Conservation (phyloP, 129 eudicot species). For the Tagetes patula region DNA sequence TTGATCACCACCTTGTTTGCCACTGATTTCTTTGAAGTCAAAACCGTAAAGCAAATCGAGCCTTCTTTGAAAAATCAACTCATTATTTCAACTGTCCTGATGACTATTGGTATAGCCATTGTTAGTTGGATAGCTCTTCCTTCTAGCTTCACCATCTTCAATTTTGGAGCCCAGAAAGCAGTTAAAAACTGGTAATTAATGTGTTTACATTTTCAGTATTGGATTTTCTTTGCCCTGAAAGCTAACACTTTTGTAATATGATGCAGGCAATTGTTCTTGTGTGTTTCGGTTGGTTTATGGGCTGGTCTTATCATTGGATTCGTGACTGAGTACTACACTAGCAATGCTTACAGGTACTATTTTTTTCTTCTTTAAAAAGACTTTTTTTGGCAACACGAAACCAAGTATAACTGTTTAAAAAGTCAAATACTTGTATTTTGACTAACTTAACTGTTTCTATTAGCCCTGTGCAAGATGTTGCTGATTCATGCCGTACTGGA, state of each 20-base stretch:
- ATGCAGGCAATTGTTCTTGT: slow-evolving; percentile 74
- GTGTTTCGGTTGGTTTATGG: slow-evolving; percentile 90
- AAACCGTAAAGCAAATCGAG: slow-evolving; percentile 73
- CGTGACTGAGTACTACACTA: slow-evolving; percentile 81
- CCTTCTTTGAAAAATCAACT: slow-evolving; percentile 85
- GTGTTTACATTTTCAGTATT: background rate
- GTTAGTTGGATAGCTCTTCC: slow-evolving; percentile 81
- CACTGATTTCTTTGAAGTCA: slow-evolving; percentile 88
- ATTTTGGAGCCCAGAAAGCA: slow-evolving; percentile 75
- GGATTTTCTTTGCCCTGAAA: background rate
- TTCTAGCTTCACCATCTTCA: slow-evolving; percentile 76
- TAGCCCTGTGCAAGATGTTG: slow-evolving; percentile 93
- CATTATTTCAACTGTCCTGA: slow-evolving; percentile 69
- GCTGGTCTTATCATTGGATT: slow-evolving; percentile 87
- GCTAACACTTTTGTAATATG: slow-evolving; percentile 18
- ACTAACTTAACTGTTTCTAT: slow-evolving; percentile 23
- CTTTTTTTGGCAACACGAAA: background rate
- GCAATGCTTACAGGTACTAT: slow-evolving; percentile 81
- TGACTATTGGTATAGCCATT: slow-evolving; percentile 74
- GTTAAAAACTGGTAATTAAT: slow-evolving; percentile 68
- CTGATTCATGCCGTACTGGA: slow-evolving; percentile 91
- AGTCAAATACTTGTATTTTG: background rate
- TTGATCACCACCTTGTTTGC: slow-evolving; percentile 84
- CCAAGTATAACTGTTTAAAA: background rate
- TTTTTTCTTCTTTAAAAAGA: background rate